Evolutionary conservation across 1,284 basidiomycete species (phyloP).

Genomic region (Meira nashicola): DNA sequence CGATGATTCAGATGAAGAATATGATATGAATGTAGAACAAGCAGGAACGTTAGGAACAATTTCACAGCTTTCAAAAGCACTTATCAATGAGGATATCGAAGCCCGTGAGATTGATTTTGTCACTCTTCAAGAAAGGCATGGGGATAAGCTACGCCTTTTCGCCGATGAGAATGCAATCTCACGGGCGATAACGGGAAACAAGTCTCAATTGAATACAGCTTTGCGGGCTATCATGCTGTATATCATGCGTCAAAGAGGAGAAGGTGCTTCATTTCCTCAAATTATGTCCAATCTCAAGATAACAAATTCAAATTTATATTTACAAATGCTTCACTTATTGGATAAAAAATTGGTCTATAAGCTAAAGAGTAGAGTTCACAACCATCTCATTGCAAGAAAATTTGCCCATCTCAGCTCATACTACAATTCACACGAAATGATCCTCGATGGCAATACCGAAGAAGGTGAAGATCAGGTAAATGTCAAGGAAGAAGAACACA

Average conservation of each 20-base stretch:
- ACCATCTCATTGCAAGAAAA: neutral
- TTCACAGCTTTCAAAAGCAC: too few species aligned
- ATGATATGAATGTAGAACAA: neutral
- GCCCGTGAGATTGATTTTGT: neutral
- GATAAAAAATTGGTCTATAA: too few species aligned
- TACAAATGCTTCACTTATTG: too few species aligned
- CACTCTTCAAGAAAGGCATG: neutral
- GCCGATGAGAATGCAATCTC: neutral
- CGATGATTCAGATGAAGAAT: neutral
- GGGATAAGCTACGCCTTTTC: neutral
- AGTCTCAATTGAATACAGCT: neutral
- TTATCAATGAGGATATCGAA: neutral
- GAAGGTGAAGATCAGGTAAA: too few species aligned
- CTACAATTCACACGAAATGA: neutral
- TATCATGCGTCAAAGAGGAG: neutral
- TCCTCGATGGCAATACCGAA: too few species aligned
- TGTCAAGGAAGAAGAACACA: too few species aligned
- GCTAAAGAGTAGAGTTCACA: neutral
- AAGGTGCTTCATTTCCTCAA: neutral
- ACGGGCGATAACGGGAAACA: neutral
- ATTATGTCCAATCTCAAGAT: neutral
- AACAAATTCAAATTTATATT: neutral
- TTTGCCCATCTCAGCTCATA: neutral
- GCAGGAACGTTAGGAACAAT: neutral
- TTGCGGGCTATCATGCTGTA: neutral